Base-by-base conservation (phyloP, 2,329 filamentous ascomycete species). In the Ascochyta koolunga region DNA sequence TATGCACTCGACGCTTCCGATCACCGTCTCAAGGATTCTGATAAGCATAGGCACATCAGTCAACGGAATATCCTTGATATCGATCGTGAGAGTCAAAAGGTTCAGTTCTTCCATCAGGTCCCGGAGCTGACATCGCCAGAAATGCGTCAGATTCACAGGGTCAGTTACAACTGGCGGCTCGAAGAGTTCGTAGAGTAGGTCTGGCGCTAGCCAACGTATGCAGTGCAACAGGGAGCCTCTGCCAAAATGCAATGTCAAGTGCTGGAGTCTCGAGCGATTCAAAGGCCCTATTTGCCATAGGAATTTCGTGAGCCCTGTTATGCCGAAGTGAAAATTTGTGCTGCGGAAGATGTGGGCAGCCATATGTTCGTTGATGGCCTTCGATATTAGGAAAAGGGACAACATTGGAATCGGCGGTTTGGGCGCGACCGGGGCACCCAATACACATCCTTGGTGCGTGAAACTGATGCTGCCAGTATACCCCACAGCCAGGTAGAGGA, bases 91-190 rank as follows among this genome's bases (percentile, higher is more conserved):
- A 0, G 59, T 61, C 31, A 45, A 33, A 0, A 73, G 56, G 29
- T 66, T 51, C 11, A 73, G 42, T 16, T 71, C 68, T 11, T 56
- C 53, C 11, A 59, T 59, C 3, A 71, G 53, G 24, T 70, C 66
- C 9, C 62, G 65, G 13, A 73, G 59, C 38, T 73, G 69, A 24
- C 66, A 69, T 24, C 70, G 65, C 70, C 70, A 73, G 25, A 71
- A 65, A 29, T 65, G 64, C 16, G 64, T 65, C 21, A 72, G 32
- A 1, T 55, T 62, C 1, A 37, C 46, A 3, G 67, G 65, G 1
- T 50, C 59, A 2, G 61, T 62, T 22, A 31, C 45, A 15, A 66
- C 60, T 5, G 66, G 65, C 0, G 68, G 66, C 24, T 68, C 61
- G 43, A 73, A 61, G 1, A 72, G 56, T 5, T 59, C 50, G 35